phyloP scores from a whole-genome alignment of 1,284 basidiomycete species.

The Cryptococcus maquisensis region DNA sequence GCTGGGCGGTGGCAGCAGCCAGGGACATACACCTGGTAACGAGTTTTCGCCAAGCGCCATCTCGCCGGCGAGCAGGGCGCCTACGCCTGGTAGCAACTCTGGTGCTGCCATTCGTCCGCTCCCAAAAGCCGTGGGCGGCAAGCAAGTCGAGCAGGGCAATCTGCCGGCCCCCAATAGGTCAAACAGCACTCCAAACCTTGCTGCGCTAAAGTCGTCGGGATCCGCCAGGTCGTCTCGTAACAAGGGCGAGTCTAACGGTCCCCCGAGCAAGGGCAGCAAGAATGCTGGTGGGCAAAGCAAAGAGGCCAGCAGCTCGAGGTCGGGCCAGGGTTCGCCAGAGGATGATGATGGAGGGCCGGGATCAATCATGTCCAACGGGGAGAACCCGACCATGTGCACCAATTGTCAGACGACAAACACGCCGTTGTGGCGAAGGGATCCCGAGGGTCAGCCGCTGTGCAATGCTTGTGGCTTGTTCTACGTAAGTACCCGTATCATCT shows the following conservation, averaged over 20 bases:
- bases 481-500: conserved; percentile 57
- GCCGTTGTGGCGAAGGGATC: conserved; percentile 89
- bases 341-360: conserved; percentile 12
- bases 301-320: conserved; percentile 2
- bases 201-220: conserved; percentile 21
- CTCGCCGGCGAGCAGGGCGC: conserved; percentile 21
- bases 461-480: conserved; percentile 84
- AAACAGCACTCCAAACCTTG: conserved; percentile 47
- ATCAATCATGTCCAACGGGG: conserved; percentile 48
- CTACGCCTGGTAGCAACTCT: conserved; percentile 8
- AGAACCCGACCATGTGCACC: conserved; percentile 77
- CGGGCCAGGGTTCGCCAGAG: background rate
- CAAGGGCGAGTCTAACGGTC: no score
- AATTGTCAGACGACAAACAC: conserved; percentile 96
- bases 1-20: conserved; percentile 49
- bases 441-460: conserved; percentile 91
- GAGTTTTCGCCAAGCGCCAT: conserved; percentile 18
- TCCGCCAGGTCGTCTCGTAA: conserved; percentile 3
- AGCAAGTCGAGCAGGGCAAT: conserved; percentile 19
- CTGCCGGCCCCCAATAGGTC: conserved; percentile 31
- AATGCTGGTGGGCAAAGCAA: background rate
- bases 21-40: background rate
- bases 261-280: conserved; percentile 7
- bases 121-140: conserved; percentile 34
- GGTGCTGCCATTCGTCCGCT: conserved; percentile 23